A percentile compares a stretch with the other conserved stretches of the same genome.
Evolutionary conservation across 495 filamentous ascomycete genomes (phyloP).

Genomic region (Penicillium verhagenii): DNA sequence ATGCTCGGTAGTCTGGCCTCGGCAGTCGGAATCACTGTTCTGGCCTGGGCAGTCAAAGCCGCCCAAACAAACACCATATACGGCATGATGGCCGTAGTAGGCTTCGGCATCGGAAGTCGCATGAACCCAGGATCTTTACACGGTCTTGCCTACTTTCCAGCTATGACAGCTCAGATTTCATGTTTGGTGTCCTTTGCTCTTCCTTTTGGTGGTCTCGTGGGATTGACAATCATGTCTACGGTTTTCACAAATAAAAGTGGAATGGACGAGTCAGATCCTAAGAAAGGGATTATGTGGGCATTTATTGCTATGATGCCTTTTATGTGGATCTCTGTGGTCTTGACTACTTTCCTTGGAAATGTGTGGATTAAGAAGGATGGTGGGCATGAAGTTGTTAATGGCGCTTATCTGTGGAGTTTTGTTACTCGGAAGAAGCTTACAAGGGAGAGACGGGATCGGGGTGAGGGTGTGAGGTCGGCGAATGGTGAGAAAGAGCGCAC

Average conservation of each 20-base stretch:
- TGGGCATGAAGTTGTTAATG: conserved; percentile 17
- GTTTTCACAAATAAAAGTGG: conserved; percentile 58
- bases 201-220: conserved; percentile 58
- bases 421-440: conserved; percentile 5
- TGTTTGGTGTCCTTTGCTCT: conserved; percentile 50
- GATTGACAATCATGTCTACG: conserved; percentile 57
- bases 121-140: conserved; percentile 53
- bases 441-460: conserved; percentile 3
- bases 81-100: conserved; percentile 60
- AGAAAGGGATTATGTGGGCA: conserved; percentile 49
- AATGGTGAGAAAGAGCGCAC: not conserved
- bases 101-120: conserved; percentile 52
- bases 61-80: conserved; percentile 44
- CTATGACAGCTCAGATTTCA: conserved; percentile 48
- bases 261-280: conserved; percentile 34
- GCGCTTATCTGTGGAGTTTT: conserved; percentile 15
- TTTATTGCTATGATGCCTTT: conserved; percentile 56
- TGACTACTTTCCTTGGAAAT: conserved; percentile 49
- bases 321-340: conserved; percentile 47
- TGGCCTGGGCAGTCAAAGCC: conserved; percentile 47
- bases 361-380: conserved; percentile 47
- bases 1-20: conserved; percentile 48
- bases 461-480: not conserved
- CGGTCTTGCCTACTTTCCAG: conserved; percentile 52
- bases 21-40: conserved; percentile 44